phyloP scores from a whole-genome alignment of 164 flowering plant species.

The Magnolia kwangsiensis region DNA sequence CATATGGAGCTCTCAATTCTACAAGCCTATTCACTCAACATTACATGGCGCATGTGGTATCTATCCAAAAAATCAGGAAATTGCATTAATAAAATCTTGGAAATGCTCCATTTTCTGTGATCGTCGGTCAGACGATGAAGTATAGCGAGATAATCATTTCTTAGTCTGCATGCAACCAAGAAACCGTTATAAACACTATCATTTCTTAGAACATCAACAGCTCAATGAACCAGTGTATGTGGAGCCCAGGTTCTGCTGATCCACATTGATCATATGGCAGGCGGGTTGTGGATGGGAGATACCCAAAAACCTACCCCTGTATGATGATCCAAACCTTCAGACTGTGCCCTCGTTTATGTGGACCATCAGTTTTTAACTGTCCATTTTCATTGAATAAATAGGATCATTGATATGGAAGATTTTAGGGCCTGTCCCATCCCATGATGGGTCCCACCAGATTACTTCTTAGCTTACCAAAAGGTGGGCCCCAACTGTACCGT shows the following conservation, averaged over 20 bases:
- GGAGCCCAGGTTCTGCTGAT: background rate
- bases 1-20: background rate
- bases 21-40: background rate
- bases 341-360: too few relatives aligned
- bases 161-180: background rate
- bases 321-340: too few relatives aligned
- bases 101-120: background rate
- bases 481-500: background rate
- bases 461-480: background rate
- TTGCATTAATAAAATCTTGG: background rate
- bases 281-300: background rate
- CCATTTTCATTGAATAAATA: background rate
- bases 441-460: background rate
- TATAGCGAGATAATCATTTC: background rate
- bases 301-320: background rate
- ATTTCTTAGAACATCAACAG: background rate
- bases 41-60: background rate
- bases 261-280: background rate
- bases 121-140: background rate
- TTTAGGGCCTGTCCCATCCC: background rate
- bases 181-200: background rate
- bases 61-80: background rate
- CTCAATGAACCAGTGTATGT: background rate
- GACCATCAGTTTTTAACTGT: background rate
- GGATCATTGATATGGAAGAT: too few relatives aligned